Conservation (phyloP, 805 yeast species). For the Lipomyces oligophaga region DNA sequence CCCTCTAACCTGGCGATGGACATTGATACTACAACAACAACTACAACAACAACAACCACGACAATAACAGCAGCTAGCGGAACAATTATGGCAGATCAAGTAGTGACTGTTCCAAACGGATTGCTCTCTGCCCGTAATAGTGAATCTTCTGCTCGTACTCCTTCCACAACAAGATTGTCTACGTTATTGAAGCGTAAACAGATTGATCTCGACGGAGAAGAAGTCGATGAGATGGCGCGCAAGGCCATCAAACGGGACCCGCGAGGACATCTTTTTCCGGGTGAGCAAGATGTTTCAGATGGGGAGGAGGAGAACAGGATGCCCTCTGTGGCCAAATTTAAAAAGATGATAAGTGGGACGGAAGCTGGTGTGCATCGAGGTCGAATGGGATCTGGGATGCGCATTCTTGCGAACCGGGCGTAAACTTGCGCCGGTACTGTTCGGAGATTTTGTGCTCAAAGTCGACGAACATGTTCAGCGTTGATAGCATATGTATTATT, state of each 20-base stretch:
- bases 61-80: constrained; percentile 1
- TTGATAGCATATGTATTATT: too few species aligned
- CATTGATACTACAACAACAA: background rate
- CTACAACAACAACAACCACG: constrained; percentile 3
- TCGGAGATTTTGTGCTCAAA: too few species aligned
- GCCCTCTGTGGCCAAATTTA: constrained; percentile 24
- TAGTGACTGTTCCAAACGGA: constrained; percentile 1
- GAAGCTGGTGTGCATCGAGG: background rate
- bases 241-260: constrained; percentile 29
- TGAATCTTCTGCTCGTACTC: too few species aligned
- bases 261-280: constrained; percentile 30
- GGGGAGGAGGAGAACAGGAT: constrained; percentile 13
- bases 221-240: constrained; percentile 19
- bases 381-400: constrained; percentile 23
- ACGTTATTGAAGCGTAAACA: constrained; percentile 22
- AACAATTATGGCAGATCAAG: background rate
- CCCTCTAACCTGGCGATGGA: background rate
- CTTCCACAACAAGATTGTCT: constrained; percentile 18
- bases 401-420: constrained; percentile 20
- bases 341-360: constrained; percentile 6
- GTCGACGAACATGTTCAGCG: too few species aligned
- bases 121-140: too few species aligned
- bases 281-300: constrained; percentile 27
- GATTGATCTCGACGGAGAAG: constrained; percentile 24
- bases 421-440: background rate